A percentile compares a stretch with the other conserved stretches of the same genome.
Conservation (phyloP, 2,329 filamentous ascomycete species). For the Pestalotiopsis sp. region DNA sequence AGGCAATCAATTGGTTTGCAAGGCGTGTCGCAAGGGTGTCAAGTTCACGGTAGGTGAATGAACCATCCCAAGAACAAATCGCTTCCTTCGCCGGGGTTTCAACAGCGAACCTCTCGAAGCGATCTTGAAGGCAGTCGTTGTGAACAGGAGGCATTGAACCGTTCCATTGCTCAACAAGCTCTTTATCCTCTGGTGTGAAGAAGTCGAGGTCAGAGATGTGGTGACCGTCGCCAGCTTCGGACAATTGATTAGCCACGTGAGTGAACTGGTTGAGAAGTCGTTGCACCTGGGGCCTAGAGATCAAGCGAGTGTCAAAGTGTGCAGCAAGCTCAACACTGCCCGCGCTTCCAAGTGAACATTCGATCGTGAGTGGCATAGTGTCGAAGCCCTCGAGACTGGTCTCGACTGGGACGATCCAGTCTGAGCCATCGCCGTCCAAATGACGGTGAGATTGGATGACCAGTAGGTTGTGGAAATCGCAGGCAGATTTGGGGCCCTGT, state of each 20-base stretch:
- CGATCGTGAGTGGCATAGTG: slow-evolving; percentile 8
- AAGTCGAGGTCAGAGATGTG: slow-evolving; percentile 17
- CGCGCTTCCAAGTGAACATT: slow-evolving; percentile 3
- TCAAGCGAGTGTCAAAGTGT: slow-evolving; percentile 3
- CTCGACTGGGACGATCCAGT: neutral
- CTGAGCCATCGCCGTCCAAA: neutral
- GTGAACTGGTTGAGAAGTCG: slow-evolving; percentile 16
- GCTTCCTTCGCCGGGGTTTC: slow-evolving; percentile 16
- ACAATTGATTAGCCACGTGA: slow-evolving; percentile 18
- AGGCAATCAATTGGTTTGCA: slow-evolving; percentile 24
- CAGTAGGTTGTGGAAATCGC: slow-evolving; percentile 35
- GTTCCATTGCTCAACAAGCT: slow-evolving; percentile 14
- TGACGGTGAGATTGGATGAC: slow-evolving; percentile 35
- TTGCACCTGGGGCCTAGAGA: slow-evolving; percentile 13
- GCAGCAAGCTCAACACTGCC: neutral
- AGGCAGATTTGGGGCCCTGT: slow-evolving; percentile 1
- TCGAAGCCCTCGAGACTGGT: slow-evolving; percentile 3
- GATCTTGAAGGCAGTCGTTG: slow-evolving; percentile 4
- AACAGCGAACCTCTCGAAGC: neutral
- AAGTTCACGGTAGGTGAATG: slow-evolving; percentile 32
- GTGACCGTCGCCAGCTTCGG: neutral
- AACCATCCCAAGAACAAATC: slow-evolving; percentile 32
- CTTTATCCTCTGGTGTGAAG: slow-evolving; percentile 13
- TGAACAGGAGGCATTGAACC: neutral
- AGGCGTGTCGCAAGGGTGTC: slow-evolving; percentile 27